Evolutionary conservation across 2,329 filamentous ascomycete genomes (phyloP).

Genomic region (Mycosphaerella sp.): DNA sequence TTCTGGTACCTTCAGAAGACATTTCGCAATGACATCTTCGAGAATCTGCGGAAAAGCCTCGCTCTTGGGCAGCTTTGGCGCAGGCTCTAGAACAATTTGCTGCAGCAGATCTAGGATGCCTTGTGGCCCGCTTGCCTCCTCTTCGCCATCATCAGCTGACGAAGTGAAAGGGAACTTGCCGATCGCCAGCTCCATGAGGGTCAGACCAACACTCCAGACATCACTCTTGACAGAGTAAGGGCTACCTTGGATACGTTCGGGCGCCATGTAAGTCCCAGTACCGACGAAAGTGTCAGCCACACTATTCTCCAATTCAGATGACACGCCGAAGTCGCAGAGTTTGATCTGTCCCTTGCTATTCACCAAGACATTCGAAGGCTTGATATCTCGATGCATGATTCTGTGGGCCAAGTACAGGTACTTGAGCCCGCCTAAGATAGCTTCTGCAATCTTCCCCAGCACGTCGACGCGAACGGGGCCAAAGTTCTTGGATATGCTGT

Average conservation of each 20-base stretch:
- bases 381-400: slow-evolving; percentile 99
- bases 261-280: slow-evolving; percentile 98
- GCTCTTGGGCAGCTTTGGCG: slow-evolving; percentile 88
- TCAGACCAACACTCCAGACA: slow-evolving; percentile 95
- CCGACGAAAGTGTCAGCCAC: slow-evolving; percentile 98
- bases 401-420: slow-evolving; percentile 94
- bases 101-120: slow-evolving; percentile 94
- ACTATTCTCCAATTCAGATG: slow-evolving; percentile 93
- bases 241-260: slow-evolving; percentile 93
- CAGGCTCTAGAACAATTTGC: slow-evolving; percentile 94
- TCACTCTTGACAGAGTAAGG: slow-evolving; percentile 98
- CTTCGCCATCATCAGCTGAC: slow-evolving; percentile 68
- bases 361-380: slow-evolving; percentile 93
- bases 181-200: slow-evolving; percentile 95
- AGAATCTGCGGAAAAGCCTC: slow-evolving; percentile 93
- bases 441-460: slow-evolving; percentile 94
- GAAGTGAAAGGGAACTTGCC: slow-evolving; percentile 95
- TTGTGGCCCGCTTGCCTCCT: slow-evolving; percentile 65
- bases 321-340: slow-evolving; percentile 98
- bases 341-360: slow-evolving; percentile 95
- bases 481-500: slow-evolving; percentile 89
- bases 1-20: slow-evolving; percentile 81
- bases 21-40: slow-evolving; percentile 96
- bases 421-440: slow-evolving; percentile 83
- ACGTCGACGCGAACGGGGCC: slow-evolving; percentile 94